These are phyloP conservation scores for Diaporthe sp. DNA, from an alignment of 2,329 filamentous ascomycete species.

Conservation along the genomic window DNA sequence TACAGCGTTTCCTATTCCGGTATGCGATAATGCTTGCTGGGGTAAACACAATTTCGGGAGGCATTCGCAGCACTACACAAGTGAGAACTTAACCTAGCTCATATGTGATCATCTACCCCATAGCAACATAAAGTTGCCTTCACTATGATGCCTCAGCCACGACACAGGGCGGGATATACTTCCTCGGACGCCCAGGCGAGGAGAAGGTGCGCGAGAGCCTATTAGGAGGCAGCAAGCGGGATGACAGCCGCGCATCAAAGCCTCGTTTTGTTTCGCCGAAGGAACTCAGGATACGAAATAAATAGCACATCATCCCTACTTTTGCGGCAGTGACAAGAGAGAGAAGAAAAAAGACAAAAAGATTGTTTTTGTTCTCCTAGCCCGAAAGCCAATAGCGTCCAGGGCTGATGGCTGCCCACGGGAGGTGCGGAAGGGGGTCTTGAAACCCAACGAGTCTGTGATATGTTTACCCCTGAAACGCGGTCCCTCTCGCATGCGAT, in stretches of 20 bases:
- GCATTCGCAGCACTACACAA: no score
- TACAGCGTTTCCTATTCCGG: background rate
- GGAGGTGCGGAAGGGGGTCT: slow-evolving; percentile 25
- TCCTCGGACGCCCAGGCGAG: background rate
- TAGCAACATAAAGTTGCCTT: background rate
- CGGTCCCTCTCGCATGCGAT: background rate
- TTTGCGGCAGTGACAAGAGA: background rate
- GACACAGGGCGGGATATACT: background rate
- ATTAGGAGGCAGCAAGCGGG: background rate
- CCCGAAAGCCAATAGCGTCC: background rate
- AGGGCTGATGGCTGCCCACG: slow-evolving; percentile 9
- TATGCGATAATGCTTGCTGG: background rate
- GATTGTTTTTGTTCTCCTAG: background rate
- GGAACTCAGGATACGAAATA: background rate
- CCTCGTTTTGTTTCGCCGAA: slow-evolving; percentile 9
- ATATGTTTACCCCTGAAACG: slow-evolving; percentile 38
- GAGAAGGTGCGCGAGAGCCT: background rate
- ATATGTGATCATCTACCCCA: background rate
- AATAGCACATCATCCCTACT: background rate
- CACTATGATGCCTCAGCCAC: background rate
- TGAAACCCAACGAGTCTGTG: slow-evolving; percentile 41
- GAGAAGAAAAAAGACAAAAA: background rate
- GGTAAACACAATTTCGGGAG: background rate
- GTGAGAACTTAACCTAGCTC: no score
- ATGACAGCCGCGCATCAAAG: background rate